phyloP scores from a whole-genome alignment of 73 alveolate species.

The Stentor coeruleus region DNA sequence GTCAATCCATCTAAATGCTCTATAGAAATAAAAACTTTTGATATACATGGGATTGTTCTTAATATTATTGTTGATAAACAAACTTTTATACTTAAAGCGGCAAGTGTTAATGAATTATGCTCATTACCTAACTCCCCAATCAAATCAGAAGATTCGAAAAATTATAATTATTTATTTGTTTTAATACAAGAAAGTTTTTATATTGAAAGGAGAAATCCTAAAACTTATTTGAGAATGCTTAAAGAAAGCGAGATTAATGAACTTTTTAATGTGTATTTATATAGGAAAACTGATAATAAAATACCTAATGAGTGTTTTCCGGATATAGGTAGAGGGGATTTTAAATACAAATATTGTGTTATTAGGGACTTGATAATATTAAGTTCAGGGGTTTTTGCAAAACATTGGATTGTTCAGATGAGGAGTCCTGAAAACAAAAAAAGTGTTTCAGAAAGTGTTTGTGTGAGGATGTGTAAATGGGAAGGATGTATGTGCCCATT shows the following conservation, averaged over 20 bases:
- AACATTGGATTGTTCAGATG: conserved; percentile 16
- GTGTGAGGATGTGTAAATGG: neutral
- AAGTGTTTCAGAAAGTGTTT: neutral
- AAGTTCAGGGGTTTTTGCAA: neutral
- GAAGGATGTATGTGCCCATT: conserved; percentile 8
- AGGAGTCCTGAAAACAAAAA: neutral
- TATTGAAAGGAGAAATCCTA: neutral
- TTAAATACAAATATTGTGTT: neutral
- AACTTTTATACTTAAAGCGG: neutral
- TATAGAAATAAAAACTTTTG: neutral
- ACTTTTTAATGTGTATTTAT: neutral
- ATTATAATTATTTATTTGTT: neutral
- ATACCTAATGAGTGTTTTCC: neutral
- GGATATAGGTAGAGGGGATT: neutral
- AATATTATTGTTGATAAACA: neutral
- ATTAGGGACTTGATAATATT: neutral
- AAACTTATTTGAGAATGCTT: neutral
- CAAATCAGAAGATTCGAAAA: neutral
- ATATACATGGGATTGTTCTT: neutral
- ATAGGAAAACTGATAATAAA: neutral
- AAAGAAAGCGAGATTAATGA: neutral
- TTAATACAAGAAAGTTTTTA: neutral
- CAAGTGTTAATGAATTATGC: neutral
- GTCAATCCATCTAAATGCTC: neutral
- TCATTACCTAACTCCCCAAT: neutral